Percentiles rank a stretch among this genome's conserved stretches.
These are phyloP conservation scores for Calonectria pteridis DNA, from an alignment of 2,329 filamentous ascomycete genomes.

Conservation along the genomic window DNA sequence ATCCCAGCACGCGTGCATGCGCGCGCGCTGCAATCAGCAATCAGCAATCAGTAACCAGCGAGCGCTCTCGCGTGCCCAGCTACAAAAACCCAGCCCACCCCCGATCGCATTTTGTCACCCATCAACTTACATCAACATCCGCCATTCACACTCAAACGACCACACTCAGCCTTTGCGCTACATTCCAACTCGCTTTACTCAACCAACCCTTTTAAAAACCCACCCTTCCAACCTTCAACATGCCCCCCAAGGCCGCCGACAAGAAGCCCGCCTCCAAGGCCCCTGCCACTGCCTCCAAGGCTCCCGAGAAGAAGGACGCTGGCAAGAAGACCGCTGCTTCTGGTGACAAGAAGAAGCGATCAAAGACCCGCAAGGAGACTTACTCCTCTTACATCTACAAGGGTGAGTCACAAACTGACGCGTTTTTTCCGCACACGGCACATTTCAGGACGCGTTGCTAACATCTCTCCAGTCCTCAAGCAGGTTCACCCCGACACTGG, in stretches of 20 bases:
- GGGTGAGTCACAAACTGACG: constrained; percentile 68
- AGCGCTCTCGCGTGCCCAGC: constrained; percentile 64
- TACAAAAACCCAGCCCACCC: constrained; percentile 71
- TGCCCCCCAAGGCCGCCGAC: constrained; percentile 97
- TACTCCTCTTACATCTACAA: constrained; percentile 99
- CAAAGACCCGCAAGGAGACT: constrained; percentile 99
- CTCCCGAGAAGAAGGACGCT: constrained; percentile 97
- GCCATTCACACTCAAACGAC: constrained; percentile 48
- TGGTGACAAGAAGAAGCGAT: constrained; percentile 99
- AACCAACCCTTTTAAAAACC: constrained; percentile 17
- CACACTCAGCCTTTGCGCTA: constrained; percentile 29
- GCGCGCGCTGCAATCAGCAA: constrained; percentile 25
- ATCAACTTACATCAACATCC: constrained; percentile 58
- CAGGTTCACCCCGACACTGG: constrained; percentile 99
- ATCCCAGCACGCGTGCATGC: constrained; percentile 8
- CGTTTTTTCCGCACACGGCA: constrained; percentile 20
- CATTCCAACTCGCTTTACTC: constrained; percentile 30
- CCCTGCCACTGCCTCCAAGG: constrained; percentile 78
- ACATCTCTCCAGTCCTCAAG: constrained; percentile 83
- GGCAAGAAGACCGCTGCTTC: constrained; percentile 99
- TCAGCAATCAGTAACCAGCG: constrained; percentile 69
- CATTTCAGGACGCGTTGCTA: constrained; percentile 32
- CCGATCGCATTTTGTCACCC: constrained; percentile 61
- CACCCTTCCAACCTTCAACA: constrained; percentile 58
- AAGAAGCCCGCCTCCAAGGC: constrained; percentile 99